These are phyloP conservation scores for Fusarium lateritium DNA, from an alignment of 2,329 filamentous ascomycete genomes.

Conservation along the genomic window DNA sequence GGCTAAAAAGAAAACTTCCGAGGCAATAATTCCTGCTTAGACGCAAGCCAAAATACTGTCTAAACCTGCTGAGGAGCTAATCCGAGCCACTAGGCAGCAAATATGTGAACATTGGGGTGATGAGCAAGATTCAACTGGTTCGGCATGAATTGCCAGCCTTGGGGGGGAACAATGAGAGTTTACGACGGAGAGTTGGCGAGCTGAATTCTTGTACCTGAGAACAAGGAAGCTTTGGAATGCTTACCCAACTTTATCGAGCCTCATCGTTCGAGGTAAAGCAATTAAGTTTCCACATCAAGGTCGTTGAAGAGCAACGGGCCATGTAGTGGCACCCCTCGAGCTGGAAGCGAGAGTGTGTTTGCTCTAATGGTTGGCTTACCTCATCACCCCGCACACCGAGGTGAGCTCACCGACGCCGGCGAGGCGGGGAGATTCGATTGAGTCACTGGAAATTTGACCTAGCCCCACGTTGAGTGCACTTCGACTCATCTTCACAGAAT, in stretches of 20 bases:
- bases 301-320: conserved; percentile 1
- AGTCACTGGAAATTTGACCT: conserved; percentile 51
- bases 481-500: conserved; percentile 35
- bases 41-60: background rate
- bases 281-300: conserved; percentile 14
- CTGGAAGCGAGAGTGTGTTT: background rate
- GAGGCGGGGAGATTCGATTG: conserved; percentile 48
- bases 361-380: conserved; percentile 34
- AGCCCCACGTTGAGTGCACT: conserved; percentile 35
- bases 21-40: conserved; percentile 10
- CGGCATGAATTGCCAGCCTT: background rate
- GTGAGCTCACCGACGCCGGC: conserved; percentile 46
- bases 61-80: background rate
- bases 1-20: background rate
- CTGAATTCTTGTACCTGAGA: conserved; percentile 2
- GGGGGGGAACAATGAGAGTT: background rate
- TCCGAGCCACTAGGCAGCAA: conserved; percentile 2
- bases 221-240: conserved; percentile 38
- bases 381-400: conserved; percentile 22
- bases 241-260: conserved; percentile 33
- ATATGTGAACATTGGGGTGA: conserved; percentile 6
- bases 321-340: background rate
- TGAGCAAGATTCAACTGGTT: background rate
- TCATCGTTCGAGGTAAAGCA: conserved; percentile 4
- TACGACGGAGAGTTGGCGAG: conserved; percentile 3